Base-by-base conservation (phyloP, 2,329 filamentous ascomycete species). In the Monosporascus sp. region DNA sequence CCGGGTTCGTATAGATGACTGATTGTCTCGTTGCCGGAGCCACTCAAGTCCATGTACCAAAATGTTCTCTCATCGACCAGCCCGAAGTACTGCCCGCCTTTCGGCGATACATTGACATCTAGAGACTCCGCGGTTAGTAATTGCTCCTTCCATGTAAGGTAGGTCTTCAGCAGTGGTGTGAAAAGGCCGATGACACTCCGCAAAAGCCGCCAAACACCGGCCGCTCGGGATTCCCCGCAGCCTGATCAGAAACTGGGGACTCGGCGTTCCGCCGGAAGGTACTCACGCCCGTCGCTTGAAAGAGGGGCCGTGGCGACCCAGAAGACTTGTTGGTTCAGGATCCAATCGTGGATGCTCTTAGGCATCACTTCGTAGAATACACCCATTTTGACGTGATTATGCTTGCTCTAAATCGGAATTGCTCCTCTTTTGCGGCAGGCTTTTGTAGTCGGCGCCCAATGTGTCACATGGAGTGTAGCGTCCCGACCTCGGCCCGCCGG, bases 1-100 rank as follows among this genome's bases (percentile, higher is more conserved):
- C 63, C 64, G 0, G 65, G 67, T 64, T 93, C 88, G 65, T 89
- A 85, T 11, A 89, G 70, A 63, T 92, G 88, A 5, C 82, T 77
- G 55, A 92, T 85, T 3, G 88, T 92, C 72, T 93, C 89, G 63
- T 79, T 84, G 24, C 88, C 88, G 34, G 84, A 88, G 31, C 88
- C 89, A 1, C 85, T 90, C 55, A 84, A 80, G 64, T 92, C 88
- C 51, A 90, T 75, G 64, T 91, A 92, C 66, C 68, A 72, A 49
- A 73, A 72, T 1, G 64, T 69, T 27, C 56, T 61, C 4, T 58
- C 55, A 52, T 68, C 55, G 6, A 68, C 57, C 6, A 71, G 41
- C 5, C 70, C 69, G 39, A 72, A 72, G 48, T 62, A 64, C 0
- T 82, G 74, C 22, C 86, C 77, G 48, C 88, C 88, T 69, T 92